Base-by-base conservation (phyloP, 176 grass and related monocot species). In the Phoenix roebelenii region DNA sequence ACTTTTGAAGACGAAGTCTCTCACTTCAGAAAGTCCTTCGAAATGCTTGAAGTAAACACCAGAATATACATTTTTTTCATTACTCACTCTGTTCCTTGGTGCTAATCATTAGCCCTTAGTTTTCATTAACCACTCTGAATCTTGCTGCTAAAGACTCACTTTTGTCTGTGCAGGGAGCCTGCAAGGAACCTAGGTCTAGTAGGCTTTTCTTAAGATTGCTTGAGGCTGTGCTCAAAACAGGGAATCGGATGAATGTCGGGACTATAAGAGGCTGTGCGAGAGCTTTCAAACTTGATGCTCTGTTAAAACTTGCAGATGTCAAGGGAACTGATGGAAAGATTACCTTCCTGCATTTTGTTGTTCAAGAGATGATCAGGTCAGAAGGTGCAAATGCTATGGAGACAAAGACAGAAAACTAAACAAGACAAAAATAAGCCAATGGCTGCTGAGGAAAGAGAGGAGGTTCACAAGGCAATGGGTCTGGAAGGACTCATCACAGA, bases 271-370 rank as follows among this genome's bases (percentile, higher is more conserved):
- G 92, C 25, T 76, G 81, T 29, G 92, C 87, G 30, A 73, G 80
- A 83, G 92, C 92, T 15, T 97, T 97, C 84, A 90, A 88, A 68
- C 84, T 97, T 19, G 87, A 97, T 81, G 74, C 87, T 50, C 67
- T 97, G 55, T 70, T 97, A 16, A 90, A 85, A 85, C 92, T 97
- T 35, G 87, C 84, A 17, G 92, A 91, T 72, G 92, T 97, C 16
- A 97, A 97, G 80, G 92, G 84, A 65, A 73, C 84, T 0, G 92
- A 97, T 49, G 92, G 92, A 39, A 82, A 77, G 74, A 97, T 87
- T 5, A 91, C 92, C 52, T 80, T 97, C 39, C 92, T 97, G 67
- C 87, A 91, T 51, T 91, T 97, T 66, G 92, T 97, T 25, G 83
- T 97, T 29, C 83, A 88, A 49, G 92, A 97, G 22, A 97, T 97